These are phyloP conservation scores for Sanghuangporus weigelae DNA, from an alignment of 1,284 basidiomycete genomes.

Conservation along the genomic window DNA sequence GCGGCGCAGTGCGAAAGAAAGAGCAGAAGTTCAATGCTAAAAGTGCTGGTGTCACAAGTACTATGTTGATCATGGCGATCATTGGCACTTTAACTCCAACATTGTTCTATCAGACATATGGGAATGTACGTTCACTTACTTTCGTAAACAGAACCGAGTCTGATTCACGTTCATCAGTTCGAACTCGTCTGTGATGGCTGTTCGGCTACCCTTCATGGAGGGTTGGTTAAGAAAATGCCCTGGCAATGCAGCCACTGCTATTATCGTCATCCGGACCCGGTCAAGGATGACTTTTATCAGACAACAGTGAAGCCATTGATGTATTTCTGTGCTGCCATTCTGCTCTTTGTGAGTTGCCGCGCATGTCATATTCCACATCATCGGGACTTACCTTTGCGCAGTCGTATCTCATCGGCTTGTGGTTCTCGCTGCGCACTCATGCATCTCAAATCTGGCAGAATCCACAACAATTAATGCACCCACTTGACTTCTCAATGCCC, in stretches of 20 bases:
- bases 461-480: slow-evolving; percentile 78
- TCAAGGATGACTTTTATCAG: slow-evolving; percentile 94
- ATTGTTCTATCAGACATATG: slow-evolving; percentile 98
- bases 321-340: slow-evolving; percentile 89
- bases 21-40: slow-evolving; percentile 99
- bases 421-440: slow-evolving; percentile 98
- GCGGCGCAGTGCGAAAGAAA: slow-evolving; percentile 87
- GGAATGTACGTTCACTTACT: slow-evolving; percentile 65
- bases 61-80: slow-evolving; percentile 99
- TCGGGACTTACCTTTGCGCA: slow-evolving; percentile 28
- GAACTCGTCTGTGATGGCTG: slow-evolving; percentile 92
- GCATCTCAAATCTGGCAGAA: slow-evolving; percentile 99
- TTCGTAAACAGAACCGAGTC: slow-evolving; percentile 5
- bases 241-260: slow-evolving; percentile 93
- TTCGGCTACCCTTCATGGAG: slow-evolving; percentile 42
- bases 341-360: slow-evolving; percentile 72
- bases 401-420: slow-evolving; percentile 96
- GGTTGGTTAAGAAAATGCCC: slow-evolving; percentile 35
- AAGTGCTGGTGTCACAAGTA: slow-evolving; percentile 96
- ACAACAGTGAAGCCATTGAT: slow-evolving; percentile 90
- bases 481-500: slow-evolving; percentile 49
- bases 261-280: slow-evolving; percentile 92
- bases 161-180: slow-evolving; percentile 51
- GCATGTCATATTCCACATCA: background rate
- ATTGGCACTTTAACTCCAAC: slow-evolving; percentile 96